Conservation (phyloP, 2,329 filamentous ascomycete species). For the Reticulascus tulasneorum region DNA sequence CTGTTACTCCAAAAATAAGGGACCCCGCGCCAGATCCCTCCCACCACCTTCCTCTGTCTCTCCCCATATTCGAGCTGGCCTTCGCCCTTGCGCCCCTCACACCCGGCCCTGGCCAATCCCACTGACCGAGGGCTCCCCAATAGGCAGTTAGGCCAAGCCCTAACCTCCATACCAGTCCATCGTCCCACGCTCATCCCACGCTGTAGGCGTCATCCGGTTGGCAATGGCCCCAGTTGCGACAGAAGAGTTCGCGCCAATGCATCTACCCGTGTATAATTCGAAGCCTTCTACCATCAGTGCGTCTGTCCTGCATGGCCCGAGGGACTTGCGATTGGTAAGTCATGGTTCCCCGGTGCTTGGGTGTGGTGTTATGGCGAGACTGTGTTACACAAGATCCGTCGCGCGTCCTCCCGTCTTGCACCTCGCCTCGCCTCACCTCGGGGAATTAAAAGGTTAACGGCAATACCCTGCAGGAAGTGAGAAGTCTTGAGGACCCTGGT, state of each 20-base stretch:
- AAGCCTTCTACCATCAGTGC: slow-evolving; percentile 45
- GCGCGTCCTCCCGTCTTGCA: slow-evolving; percentile 4
- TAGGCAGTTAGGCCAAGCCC: slow-evolving; percentile 16
- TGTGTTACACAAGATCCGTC: slow-evolving; percentile 26
- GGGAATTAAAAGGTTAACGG: slow-evolving; percentile 14
- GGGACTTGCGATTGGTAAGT: slow-evolving; percentile 54
- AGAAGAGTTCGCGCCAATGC: slow-evolving; percentile 38
- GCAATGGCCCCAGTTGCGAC: slow-evolving; percentile 49
- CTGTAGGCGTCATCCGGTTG: slow-evolving; percentile 19
- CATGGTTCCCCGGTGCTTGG: slow-evolving; percentile 4
- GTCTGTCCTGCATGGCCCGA: slow-evolving; percentile 54
- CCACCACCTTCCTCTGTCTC: slow-evolving; percentile 4
- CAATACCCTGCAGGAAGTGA: slow-evolving; percentile 38
- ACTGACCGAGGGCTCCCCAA: slow-evolving; percentile 9
- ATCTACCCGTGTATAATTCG: slow-evolving; percentile 34
- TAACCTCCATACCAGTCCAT: slow-evolving; percentile 11
- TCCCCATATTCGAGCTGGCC: slow-evolving; percentile 4
- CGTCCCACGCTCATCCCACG: slow-evolving; percentile 32
- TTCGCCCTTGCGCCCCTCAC: slow-evolving; percentile 7
- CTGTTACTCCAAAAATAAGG: slow-evolving; percentile 6
- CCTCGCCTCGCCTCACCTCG: slow-evolving; percentile 3
- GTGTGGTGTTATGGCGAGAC: slow-evolving; percentile 7
- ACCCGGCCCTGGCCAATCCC: slow-evolving; percentile 12
- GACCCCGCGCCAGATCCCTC: slow-evolving; percentile 14
- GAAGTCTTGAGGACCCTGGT: slow-evolving; percentile 42